Conservation (phyloP, 495 filamentous ascomycete species). For the Tuber aestivum region DNA sequence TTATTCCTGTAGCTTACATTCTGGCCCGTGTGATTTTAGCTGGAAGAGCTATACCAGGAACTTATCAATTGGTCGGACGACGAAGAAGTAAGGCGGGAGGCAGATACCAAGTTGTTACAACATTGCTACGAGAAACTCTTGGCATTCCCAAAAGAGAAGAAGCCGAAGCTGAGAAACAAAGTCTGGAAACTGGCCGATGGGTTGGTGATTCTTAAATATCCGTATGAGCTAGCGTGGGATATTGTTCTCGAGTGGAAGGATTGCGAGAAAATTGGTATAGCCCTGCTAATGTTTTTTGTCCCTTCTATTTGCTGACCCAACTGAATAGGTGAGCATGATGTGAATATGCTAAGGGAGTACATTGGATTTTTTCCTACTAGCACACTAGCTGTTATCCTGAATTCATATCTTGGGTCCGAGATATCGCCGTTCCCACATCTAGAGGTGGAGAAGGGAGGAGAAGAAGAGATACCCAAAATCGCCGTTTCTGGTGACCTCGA, state of each 20-base stretch:
- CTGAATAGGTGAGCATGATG: conserved; percentile 63
- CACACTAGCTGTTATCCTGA: conserved; percentile 72
- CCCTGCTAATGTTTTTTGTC: neutral
- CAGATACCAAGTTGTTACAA: conserved; percentile 85
- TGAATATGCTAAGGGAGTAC: conserved; percentile 67
- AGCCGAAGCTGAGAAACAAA: conserved; percentile 60
- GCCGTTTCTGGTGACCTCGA: conserved; percentile 44
- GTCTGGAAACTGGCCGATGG: conserved; percentile 71
- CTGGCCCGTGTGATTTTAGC: conserved; percentile 47
- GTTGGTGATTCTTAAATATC: conserved; percentile 94
- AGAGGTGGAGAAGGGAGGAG: conserved; percentile 42
- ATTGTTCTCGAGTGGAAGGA: conserved; percentile 86
- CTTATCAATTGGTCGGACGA: conserved; percentile 86
- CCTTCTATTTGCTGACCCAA: neutral
- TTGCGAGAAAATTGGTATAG: conserved; percentile 50
- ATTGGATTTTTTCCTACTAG: conserved; percentile 75
- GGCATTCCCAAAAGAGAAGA: conserved; percentile 59
- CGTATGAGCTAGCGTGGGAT: conserved; percentile 83
- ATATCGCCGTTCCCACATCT: conserved; percentile 70
- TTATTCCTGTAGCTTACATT: neutral
- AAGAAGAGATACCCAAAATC: conserved; percentile 44
- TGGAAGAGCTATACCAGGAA: conserved; percentile 69
- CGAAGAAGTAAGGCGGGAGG: conserved; percentile 72
- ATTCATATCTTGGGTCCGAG: conserved; percentile 73
- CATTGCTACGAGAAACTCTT: conserved; percentile 70